Conservation (phyloP, 345 rosid genomes). For the Aethionema arabicum region DNA sequence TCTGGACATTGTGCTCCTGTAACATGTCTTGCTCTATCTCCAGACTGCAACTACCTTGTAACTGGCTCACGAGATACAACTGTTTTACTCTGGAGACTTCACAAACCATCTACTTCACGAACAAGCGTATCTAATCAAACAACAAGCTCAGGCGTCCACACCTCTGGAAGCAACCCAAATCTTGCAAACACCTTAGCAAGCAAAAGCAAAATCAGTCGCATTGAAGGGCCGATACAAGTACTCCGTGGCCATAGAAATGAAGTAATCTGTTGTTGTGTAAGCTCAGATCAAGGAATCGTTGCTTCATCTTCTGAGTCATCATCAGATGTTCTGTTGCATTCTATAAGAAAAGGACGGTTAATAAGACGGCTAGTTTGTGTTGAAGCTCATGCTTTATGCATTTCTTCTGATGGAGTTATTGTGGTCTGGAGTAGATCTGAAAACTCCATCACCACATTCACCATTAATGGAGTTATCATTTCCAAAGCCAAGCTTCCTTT, state of each 20-base stretch:
- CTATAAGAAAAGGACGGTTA: conserved; percentile 78
- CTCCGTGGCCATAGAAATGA: conserved; percentile 80
- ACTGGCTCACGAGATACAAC: conserved; percentile 97
- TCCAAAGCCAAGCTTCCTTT: conserved; percentile 63
- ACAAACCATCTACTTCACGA: conserved; percentile 48
- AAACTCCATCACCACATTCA: conserved; percentile 60
- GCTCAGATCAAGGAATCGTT: conserved; percentile 84
- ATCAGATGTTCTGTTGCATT: conserved; percentile 77
- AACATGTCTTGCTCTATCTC: conserved; percentile 87
- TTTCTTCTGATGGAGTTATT: conserved; percentile 77
- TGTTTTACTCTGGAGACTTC: conserved; percentile 81
- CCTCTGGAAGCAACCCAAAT: conserved; percentile 45
- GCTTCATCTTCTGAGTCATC: conserved; percentile 71
- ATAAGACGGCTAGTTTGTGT: conserved; percentile 72
- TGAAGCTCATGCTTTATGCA: conserved; percentile 72
- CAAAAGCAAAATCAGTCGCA: conserved; percentile 39
- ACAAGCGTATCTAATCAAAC: conserved; percentile 52
- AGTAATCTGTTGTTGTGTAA: conserved; percentile 70
- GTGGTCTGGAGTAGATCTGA: conserved; percentile 67
- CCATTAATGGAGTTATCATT: conserved; percentile 66
- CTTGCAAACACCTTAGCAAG: background rate
- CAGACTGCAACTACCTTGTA: conserved; percentile 73
- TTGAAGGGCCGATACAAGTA: conserved; percentile 94
- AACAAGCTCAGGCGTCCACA: conserved; percentile 41
- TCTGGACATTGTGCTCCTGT: conserved; percentile 91